Percentiles rank a stretch among this genome's conserved stretches.
Conservation (phyloP, 2,329 filamentous ascomycete species). For the Aspergillus ochraceoroseus region DNA sequence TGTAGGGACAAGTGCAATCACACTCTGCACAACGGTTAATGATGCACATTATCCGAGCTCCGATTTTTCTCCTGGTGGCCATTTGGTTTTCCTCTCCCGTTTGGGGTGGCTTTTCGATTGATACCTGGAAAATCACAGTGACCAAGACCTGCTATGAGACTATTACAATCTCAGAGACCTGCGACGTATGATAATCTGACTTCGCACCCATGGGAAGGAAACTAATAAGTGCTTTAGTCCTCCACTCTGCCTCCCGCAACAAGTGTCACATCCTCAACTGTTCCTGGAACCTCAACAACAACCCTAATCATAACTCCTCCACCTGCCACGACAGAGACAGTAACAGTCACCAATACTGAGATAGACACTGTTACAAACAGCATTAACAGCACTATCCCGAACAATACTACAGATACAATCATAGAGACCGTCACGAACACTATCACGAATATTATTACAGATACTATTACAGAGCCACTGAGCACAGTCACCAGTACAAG, state of each 20-base stretch:
- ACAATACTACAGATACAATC: neutral
- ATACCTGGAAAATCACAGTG: neutral
- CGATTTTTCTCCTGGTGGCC: too few species aligned
- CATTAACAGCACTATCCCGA: too few species aligned
- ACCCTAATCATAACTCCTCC: neutral
- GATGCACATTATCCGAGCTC: too few species aligned
- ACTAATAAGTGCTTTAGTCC: too few species aligned
- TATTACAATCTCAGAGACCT: too few species aligned
- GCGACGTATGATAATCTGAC: too few species aligned
- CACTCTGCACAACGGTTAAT: too few species aligned
- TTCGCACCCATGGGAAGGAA: too few species aligned
- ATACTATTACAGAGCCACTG: neutral
- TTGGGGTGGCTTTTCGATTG: neutral
- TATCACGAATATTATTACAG: neutral
- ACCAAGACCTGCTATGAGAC: conserved; percentile 1
- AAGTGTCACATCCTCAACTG: neutral
- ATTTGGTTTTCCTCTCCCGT: too few species aligned
- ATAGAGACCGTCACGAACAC: neutral
- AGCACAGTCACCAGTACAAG: neutral
- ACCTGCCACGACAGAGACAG: neutral
- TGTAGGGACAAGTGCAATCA: too few species aligned
- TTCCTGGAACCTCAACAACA: neutral
- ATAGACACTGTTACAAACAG: too few species aligned
- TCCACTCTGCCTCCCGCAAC: too few species aligned
- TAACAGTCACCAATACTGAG: neutral